A percentile compares a stretch with the other conserved stretches of the same genome.
phyloP scores from a whole-genome alignment of 345 rosid species.

The Linum tenue region DNA sequence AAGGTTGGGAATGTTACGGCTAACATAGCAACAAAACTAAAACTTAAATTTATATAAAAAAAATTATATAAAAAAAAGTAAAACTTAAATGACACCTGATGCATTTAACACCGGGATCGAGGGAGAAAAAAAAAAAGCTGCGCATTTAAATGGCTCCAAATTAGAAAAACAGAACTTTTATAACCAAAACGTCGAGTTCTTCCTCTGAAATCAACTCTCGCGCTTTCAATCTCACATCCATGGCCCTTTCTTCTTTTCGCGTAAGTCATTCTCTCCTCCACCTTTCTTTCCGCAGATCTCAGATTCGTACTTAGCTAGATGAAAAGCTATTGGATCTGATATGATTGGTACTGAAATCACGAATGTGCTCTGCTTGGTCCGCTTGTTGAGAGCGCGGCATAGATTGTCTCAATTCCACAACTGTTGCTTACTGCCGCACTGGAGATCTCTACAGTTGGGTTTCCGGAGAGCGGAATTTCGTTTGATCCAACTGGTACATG shows the following conservation, averaged over 20 bases:
- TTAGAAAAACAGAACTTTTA: no score
- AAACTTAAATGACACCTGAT: no score
- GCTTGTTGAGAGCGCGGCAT: not conserved
- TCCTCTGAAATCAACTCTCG: not conserved
- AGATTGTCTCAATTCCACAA: not conserved
- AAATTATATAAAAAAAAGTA: no score
- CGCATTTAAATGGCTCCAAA: no score
- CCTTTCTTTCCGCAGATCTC: not conserved
- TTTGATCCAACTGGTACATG: not conserved
- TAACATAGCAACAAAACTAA: no score
- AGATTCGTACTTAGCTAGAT: not conserved
- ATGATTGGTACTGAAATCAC: not conserved
- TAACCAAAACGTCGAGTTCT: not conserved
- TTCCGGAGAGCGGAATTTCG: not conserved
- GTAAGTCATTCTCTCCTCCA: not conserved
- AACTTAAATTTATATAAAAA: no score
- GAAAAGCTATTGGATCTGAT: not conserved
- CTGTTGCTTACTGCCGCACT: not conserved
- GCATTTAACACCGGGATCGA: no score
- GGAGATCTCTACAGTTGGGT: not conserved
- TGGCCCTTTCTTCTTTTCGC: not conserved
- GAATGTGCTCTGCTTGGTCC: no score
- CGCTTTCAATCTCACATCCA: not conserved
- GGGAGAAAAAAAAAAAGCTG: no score
- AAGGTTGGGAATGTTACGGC: no score